Conservation (phyloP, 2,329 filamentous ascomycete species). For the Xylariaceae sp. region DNA sequence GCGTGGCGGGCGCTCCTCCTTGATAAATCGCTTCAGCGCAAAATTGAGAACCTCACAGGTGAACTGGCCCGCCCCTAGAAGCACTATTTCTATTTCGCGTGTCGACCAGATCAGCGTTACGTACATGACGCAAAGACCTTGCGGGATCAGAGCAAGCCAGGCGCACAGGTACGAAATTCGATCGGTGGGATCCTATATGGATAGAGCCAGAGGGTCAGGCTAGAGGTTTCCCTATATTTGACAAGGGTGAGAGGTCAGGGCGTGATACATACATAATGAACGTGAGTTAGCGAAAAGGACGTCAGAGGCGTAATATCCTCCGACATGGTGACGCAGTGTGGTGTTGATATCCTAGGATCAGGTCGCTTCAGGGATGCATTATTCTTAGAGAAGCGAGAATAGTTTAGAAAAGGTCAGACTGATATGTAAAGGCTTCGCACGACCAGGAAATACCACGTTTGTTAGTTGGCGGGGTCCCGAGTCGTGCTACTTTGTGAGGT, state of each 20-base stretch:
- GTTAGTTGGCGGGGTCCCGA: not conserved
- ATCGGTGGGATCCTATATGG: conserved; percentile 78
- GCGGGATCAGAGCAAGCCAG: conserved; percentile 91
- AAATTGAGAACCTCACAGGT: conserved; percentile 93
- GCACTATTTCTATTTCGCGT: conserved; percentile 83
- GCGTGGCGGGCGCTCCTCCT: conserved; percentile 85
- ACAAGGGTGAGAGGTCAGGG: not conserved
- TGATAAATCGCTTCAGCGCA: conserved; percentile 84
- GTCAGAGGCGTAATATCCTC: conserved; percentile 67
- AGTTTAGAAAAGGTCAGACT: not conserved
- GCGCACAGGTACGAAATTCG: conserved; percentile 85
- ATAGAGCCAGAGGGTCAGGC: conserved; percentile 16
- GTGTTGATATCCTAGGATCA: conserved; percentile 8
- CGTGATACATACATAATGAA: conserved; percentile 78
- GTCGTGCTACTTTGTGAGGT: not conserved
- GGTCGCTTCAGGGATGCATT: conserved; percentile 23
- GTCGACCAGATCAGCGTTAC: conserved; percentile 88
- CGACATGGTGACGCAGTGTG: conserved; percentile 40
- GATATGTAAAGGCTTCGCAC: not conserved
- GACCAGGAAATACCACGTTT: conserved; percentile 7
- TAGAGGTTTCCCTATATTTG: not conserved
- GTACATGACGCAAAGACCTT: conserved; percentile 89
- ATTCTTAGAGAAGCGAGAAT: conserved; percentile 3
- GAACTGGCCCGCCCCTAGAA: conserved; percentile 93
- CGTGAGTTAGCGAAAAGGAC: conserved; percentile 92